Evolutionary conservation across 768 basidiomycete genomes (phyloP).

Genomic region (Suillus luteus): DNA sequence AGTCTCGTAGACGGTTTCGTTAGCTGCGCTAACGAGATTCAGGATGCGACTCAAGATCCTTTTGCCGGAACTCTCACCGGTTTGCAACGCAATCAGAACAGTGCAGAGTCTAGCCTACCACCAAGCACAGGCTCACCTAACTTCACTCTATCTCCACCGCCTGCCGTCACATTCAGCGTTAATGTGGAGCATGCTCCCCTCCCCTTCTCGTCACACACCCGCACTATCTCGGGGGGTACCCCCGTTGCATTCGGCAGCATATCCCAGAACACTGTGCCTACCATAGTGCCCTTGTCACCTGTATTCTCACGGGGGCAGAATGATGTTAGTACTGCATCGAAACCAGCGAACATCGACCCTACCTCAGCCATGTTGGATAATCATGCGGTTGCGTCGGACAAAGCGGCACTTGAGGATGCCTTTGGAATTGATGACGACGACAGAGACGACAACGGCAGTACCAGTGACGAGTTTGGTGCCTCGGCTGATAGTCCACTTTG

Average conservation of each 20-base stretch:
- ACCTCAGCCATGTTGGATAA: constrained; percentile 2
- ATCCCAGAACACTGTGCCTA: constrained; percentile 7
- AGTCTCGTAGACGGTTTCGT: neutral
- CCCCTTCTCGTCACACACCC: constrained; percentile 18
- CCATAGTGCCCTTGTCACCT: constrained; percentile 7
- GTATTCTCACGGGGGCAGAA: neutral
- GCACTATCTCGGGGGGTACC: constrained; percentile 4
- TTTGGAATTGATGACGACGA: constrained; percentile 14
- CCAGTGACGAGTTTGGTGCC: neutral
- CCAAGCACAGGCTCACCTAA: neutral
- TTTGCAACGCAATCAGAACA: neutral
- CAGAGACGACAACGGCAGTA: neutral
- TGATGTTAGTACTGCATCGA: neutral
- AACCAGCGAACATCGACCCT: neutral
- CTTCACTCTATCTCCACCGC: neutral
- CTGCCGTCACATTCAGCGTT: neutral
- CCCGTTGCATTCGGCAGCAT: constrained; percentile 9
- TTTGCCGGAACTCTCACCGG: neutral
- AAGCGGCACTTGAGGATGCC: constrained; percentile 10
- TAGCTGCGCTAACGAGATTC: neutral
- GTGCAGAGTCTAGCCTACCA: neutral
- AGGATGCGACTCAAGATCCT: neutral
- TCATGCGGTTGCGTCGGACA: neutral
- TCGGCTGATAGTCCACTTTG: neutral
- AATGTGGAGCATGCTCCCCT: neutral